Conservation (phyloP, 2,329 filamentous ascomycete genomes). For the Paecilomyces dactylethromorphus region DNA sequence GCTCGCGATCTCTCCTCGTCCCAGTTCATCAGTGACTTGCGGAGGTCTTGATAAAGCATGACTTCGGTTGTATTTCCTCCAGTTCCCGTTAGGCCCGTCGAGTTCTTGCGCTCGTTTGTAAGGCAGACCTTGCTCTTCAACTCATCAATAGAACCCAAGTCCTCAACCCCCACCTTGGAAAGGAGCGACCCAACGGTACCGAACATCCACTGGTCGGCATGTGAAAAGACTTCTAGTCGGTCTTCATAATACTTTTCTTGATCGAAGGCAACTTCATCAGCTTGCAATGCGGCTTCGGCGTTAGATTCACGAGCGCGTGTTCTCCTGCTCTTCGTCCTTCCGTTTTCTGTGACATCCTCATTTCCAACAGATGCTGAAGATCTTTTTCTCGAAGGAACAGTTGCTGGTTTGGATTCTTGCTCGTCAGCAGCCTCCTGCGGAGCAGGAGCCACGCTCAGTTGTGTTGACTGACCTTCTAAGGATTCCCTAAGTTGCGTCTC, state of each 20-base stretch:
- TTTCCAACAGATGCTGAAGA: constrained; percentile 55
- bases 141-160: constrained; percentile 36
- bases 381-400: constrained; percentile 48
- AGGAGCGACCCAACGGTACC: constrained; percentile 48
- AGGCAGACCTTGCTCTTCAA: constrained; percentile 22
- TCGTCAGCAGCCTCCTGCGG: constrained; percentile 21
- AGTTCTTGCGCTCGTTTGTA: constrained; percentile 10
- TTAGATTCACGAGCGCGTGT: constrained; percentile 54
- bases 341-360: constrained; percentile 51
- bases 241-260: constrained; percentile 49
- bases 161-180: constrained; percentile 44
- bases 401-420: constrained; percentile 27
- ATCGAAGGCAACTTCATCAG: constrained; percentile 45
- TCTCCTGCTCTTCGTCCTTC: constrained; percentile 54
- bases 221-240: constrained; percentile 45
- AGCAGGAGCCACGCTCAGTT: constrained; percentile 12
- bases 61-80: constrained; percentile 14
- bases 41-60: constrained; percentile 38
- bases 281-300: constrained; percentile 38
- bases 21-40: constrained; percentile 37
- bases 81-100: constrained; percentile 5
- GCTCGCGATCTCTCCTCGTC: constrained; percentile 37
- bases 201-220: constrained; percentile 54
- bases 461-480: constrained; percentile 22
- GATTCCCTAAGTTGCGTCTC: constrained; percentile 32